These are phyloP conservation scores for Colletotrichum tabaci DNA, from an alignment of 2,329 filamentous ascomycete species.

Conservation along the genomic window DNA sequence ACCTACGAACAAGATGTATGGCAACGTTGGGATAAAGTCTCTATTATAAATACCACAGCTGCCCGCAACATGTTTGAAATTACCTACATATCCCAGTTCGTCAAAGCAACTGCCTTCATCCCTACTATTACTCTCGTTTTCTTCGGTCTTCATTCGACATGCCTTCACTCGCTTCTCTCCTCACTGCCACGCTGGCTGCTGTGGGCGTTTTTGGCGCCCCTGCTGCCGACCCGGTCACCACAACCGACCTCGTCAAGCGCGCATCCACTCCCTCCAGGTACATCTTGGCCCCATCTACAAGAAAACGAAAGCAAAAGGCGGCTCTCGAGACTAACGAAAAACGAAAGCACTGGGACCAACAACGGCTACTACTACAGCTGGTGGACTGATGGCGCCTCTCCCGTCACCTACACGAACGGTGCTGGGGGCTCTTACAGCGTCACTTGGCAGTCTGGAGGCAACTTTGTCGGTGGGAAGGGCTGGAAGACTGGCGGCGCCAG, in stretches of 20 bases:
- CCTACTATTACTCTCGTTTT: slow-evolving; percentile 23
- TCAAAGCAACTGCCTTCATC: slow-evolving; percentile 2
- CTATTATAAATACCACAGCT: slow-evolving; percentile 7
- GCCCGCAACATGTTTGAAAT: not conserved
- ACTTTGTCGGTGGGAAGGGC: slow-evolving; percentile 72
- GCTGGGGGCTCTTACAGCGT: slow-evolving; percentile 60
- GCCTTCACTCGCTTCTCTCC: slow-evolving; percentile 38
- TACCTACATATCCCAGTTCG: not conserved
- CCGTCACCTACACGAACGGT: slow-evolving; percentile 61
- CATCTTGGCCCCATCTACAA: not conserved
- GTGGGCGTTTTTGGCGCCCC: slow-evolving; percentile 36
- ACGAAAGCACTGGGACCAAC: slow-evolving; percentile 43
- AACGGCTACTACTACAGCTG: slow-evolving; percentile 62
- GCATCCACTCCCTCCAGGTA: slow-evolving; percentile 47
- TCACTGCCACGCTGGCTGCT: slow-evolving; percentile 37
- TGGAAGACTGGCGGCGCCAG: slow-evolving; percentile 67
- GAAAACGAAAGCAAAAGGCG: too few relatives aligned
- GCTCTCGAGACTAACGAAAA: not conserved
- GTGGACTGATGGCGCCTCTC: slow-evolving; percentile 59
- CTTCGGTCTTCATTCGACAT: slow-evolving; percentile 7
- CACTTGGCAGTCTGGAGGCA: slow-evolving; percentile 62
- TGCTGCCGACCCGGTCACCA: slow-evolving; percentile 21
- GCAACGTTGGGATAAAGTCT: not conserved
- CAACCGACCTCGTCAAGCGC: slow-evolving; percentile 33
- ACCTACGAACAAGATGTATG: not conserved